phyloP scores from a whole-genome alignment of 768 basidiomycete genomes.

The Coprinopsis cinerea region DNA sequence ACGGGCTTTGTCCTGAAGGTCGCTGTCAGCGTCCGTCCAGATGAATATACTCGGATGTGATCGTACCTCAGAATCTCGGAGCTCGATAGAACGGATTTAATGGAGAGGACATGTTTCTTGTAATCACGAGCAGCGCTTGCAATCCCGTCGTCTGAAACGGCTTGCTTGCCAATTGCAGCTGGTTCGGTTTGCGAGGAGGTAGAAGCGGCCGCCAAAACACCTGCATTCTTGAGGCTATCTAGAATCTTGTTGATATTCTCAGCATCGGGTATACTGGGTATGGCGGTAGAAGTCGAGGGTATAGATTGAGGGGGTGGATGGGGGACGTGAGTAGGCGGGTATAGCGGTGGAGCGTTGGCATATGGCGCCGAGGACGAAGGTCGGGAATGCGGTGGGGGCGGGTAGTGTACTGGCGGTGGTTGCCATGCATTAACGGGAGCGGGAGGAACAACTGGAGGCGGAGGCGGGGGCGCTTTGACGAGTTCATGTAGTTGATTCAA shows the following conservation, averaged over 20 bases:
- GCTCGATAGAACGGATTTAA: slow-evolving; percentile 56
- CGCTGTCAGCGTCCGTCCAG: slow-evolving; percentile 6
- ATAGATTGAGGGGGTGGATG: slow-evolving; percentile 3
- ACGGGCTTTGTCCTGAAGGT: slow-evolving; percentile 48
- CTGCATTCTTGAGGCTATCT: slow-evolving; percentile 72
- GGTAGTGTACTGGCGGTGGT: slow-evolving; percentile 14
- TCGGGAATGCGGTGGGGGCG: neutral
- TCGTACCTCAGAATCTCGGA: slow-evolving; percentile 70
- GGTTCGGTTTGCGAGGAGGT: neutral
- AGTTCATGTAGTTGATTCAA: slow-evolving; percentile 62
- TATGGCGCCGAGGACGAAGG: slow-evolving; percentile 5
- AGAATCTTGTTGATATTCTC: slow-evolving; percentile 53
- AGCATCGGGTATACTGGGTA: slow-evolving; percentile 23
- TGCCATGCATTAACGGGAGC: slow-evolving; percentile 14
- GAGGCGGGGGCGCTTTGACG: slow-evolving; percentile 38
- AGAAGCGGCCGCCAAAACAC: slow-evolving; percentile 48
- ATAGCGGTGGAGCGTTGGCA: neutral
- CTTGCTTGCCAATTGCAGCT: neutral
- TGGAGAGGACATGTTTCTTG: slow-evolving; percentile 50
- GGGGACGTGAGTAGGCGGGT: neutral
- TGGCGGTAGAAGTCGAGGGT: slow-evolving; percentile 23
- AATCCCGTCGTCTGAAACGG: slow-evolving; percentile 32
- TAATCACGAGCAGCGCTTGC: slow-evolving; percentile 40
- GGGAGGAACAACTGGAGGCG: slow-evolving; percentile 22
- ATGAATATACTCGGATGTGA: neutral